These are phyloP conservation scores for Eremomyces bilateralis DNA, from an alignment of 495 filamentous ascomycete genomes.

Conservation along the genomic window DNA sequence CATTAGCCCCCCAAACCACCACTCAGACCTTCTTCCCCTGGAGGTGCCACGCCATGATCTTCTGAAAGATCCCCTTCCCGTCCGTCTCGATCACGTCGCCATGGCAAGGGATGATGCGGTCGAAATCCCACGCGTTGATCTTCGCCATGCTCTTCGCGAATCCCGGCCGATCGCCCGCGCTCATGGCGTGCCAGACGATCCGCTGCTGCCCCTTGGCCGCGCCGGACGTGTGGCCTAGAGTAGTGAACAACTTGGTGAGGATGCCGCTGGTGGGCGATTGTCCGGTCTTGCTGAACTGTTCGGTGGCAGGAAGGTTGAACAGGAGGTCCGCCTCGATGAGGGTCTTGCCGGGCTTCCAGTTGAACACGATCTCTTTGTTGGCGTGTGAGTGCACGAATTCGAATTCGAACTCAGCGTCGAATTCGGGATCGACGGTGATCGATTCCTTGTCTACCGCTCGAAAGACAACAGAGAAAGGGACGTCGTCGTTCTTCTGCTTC, in stretches of 20 bases:
- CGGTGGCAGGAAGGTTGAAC: conserved; percentile 74
- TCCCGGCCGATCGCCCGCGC: conserved; percentile 35
- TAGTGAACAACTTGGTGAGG: conserved; percentile 37
- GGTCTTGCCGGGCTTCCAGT: conserved; percentile 57
- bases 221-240: conserved; percentile 37
- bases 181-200: conserved; percentile 60
- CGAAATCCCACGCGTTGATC: conserved; percentile 69
- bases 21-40: conserved; percentile 31
- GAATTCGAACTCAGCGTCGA: conserved; percentile 66
- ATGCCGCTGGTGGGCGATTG: conserved; percentile 31
- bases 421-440: conserved; percentile 44
- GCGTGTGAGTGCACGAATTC: conserved; percentile 64
- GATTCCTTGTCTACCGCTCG: conserved; percentile 28
- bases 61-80: conserved; percentile 56
- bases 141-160: conserved; percentile 45
- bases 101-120: conserved; percentile 78
- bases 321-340: conserved; percentile 82
- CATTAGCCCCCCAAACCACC: too few relatives aligned
- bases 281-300: conserved; percentile 57
- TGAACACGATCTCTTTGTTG: conserved; percentile 73
- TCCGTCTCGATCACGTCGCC: conserved; percentile 68
- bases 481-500: conserved; percentile 37
- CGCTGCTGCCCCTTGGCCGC: conserved; percentile 54
- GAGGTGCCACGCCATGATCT: conserved; percentile 74
- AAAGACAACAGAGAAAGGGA: conserved; percentile 50